Conservation (phyloP, 306 rosid species). For the Morella rubra region DNA sequence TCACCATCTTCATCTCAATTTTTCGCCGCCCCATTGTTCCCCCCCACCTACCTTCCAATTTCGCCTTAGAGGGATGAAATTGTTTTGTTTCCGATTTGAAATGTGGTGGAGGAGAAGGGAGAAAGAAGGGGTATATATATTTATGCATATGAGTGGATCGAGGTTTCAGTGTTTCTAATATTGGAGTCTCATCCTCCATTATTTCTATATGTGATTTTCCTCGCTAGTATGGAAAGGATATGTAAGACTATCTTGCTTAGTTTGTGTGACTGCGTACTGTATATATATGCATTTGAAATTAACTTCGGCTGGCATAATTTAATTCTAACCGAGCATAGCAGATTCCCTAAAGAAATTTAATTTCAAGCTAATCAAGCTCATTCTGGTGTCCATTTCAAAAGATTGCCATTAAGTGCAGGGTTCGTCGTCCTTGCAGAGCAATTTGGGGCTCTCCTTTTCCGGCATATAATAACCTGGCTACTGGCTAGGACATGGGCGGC, state of each 20-base stretch:
- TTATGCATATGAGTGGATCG: neutral
- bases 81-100: neutral
- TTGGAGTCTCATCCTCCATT: neutral
- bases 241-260: neutral
- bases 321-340: too few relatives aligned
- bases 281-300: neutral
- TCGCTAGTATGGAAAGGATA: neutral
- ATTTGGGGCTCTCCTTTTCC: too few relatives aligned
- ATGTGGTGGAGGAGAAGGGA: neutral
- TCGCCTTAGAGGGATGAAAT: neutral
- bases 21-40: conserved; percentile 29
- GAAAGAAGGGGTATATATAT: neutral
- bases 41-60: neutral
- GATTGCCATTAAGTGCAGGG: too few relatives aligned
- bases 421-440: too few relatives aligned
- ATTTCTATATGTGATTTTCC: neutral
- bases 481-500: too few relatives aligned
- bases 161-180: conserved; percentile 2
- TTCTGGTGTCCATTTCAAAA: too few relatives aligned
- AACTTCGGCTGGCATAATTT: neutral
- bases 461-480: too few relatives aligned
- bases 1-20: conserved; percentile 48
- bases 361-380: too few relatives aligned
- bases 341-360: too few relatives aligned
- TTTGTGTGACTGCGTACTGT: neutral